phyloP scores from a whole-genome alignment of 2,329 filamentous ascomycete genomes.

The Colletotrichum sp. region DNA sequence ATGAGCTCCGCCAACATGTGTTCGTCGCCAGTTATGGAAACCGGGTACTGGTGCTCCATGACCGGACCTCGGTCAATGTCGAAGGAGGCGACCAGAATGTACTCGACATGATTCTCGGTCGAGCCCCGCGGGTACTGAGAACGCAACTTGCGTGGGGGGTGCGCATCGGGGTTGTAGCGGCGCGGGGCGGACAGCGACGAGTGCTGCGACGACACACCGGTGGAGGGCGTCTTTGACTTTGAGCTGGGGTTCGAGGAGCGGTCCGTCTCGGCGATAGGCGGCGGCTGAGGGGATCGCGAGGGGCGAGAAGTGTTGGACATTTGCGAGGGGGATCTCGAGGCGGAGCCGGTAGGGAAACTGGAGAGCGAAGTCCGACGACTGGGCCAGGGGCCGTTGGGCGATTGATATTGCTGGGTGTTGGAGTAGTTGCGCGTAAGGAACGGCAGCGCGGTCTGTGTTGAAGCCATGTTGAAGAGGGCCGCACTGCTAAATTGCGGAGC shows the following conservation, averaged over 20 bases:
- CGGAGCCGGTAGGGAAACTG: slow-evolving; percentile 57
- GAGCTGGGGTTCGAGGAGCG: slow-evolving; percentile 64
- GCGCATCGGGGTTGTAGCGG: slow-evolving; percentile 55
- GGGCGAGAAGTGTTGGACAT: slow-evolving; percentile 61
- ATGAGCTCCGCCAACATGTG: slow-evolving; percentile 98
- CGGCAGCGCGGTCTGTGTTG: slow-evolving; percentile 44
- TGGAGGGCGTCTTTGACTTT: slow-evolving; percentile 65
- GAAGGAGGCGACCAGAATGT: slow-evolving; percentile 96
- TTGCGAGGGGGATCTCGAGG: slow-evolving; percentile 62
- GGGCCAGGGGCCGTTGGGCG: slow-evolving; percentile 26
- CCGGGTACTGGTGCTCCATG: slow-evolving; percentile 98
- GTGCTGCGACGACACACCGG: slow-evolving; percentile 63
- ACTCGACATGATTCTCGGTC: slow-evolving; percentile 94
- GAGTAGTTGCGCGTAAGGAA: slow-evolving; percentile 44
- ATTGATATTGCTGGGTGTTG: slow-evolving; percentile 40
- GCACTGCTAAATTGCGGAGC: slow-evolving; percentile 13
- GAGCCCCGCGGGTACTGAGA: slow-evolving; percentile 79
- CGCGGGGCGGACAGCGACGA: slow-evolving; percentile 61
- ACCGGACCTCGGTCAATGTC: slow-evolving; percentile 95
- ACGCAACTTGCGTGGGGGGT: slow-evolving; percentile 62
- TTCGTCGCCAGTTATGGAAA: slow-evolving; percentile 94
- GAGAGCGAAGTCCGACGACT: slow-evolving; percentile 64
- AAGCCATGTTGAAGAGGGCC: slow-evolving; percentile 37
- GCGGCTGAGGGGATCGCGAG: slow-evolving; percentile 60
- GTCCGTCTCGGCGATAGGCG: slow-evolving; percentile 53